Evolutionary conservation across 108 stramenopile genomes (phyloP), one percentile per base, ranked within the genome.

Genomic region (Nitzschia palea): DNA sequence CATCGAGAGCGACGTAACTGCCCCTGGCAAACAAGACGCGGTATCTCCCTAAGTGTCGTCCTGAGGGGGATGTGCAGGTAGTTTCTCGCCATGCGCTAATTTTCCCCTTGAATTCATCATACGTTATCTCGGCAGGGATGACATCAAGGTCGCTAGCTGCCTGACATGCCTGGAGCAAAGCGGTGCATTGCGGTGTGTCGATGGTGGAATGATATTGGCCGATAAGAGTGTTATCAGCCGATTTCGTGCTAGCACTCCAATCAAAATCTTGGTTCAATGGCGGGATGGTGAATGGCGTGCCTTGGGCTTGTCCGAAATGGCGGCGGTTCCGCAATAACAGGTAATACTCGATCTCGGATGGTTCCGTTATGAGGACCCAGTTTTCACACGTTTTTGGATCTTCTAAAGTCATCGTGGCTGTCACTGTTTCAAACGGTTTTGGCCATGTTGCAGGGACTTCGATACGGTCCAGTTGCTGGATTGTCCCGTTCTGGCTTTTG

Each of bases 271-370:
- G 37, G 14, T 8, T 10, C 14, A 40, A 40, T 8, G 37, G 37
- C 8, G 37, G 10, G 14, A 40, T 14, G 8, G 37, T 40, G 14
- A 40, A 14, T 14, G 37, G 37, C 10, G 37, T 40, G 14, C 37
- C 37, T 40, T 40, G 10, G 8, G 50, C 50, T 51, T 51, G 50
- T 6, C 50, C 50, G n/a, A 51, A 51, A 23, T 51, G 50, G 6
- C 8, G 50, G 8, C 50, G 8, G 23, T 51, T 51, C 9, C 50
- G n/a, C 15, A 51, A 8, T 51, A 14, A n/a, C 12, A 51, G n/a
- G 50, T 51, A 51, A n/a, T 23, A 51, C n/a, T 51, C 50, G 5
- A 51, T 51, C n/a, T 51, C 50, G n/a, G 5, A 6, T 18, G 50
- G 50, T 18, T 10, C 18, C 8, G n/a, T 8, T n/a, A 51, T n/a